Base-by-base conservation (phyloP, 2,329 filamentous ascomycete genomes). In the Penicillium sp. region DNA sequence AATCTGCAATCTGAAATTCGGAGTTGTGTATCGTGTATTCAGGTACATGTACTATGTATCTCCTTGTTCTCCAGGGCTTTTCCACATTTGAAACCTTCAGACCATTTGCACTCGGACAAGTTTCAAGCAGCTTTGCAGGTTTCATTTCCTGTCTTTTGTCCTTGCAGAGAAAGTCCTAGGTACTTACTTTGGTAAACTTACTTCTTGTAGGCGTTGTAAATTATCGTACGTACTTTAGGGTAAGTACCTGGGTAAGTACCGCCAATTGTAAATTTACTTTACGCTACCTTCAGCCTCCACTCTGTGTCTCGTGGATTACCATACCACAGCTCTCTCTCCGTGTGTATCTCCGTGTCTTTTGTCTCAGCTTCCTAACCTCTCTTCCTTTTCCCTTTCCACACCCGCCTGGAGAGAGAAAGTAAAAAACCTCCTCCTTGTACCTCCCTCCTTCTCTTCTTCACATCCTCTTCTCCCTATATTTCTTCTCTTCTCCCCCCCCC, bases 401-500 rank as follows among this genome's bases (percentile, higher is more conserved):
- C 67, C 70, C 69, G 70, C 66, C 70, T 74, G 71, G 70, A 74
- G 71, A 72, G 71, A 73, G 71, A 73, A 66, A 59, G 55, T 56
- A 42, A 63, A 64, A 65, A 66, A 63, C 65, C 68, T 71, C 69
- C 61, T 68, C 64, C 65, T 64, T 67, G 66, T 69, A 69, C 68
- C 61, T 62, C 67, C 58, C 62, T 64, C 67, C 61, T 66, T 65
- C 66, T 66, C 63, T 64, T 67, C 62, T 61, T 68, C 59, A 60
- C 60, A 60, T 61, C 60, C 47, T 42, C 26, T 18, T 42, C 19
- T 56, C 55, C 63, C 60, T 58, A 60, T 59, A 57, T 61, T 62
- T 59, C 59, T 58, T 59, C n/a, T 7, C 2, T 11, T 11, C 13
- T 23, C 19, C 14, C 30, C 19, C 65, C 67, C 57, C 32, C 32